These are phyloP conservation scores for Botrytis cinerea DNA, from an alignment of 2,329 filamentous ascomycete species.

Conservation along the genomic window DNA sequence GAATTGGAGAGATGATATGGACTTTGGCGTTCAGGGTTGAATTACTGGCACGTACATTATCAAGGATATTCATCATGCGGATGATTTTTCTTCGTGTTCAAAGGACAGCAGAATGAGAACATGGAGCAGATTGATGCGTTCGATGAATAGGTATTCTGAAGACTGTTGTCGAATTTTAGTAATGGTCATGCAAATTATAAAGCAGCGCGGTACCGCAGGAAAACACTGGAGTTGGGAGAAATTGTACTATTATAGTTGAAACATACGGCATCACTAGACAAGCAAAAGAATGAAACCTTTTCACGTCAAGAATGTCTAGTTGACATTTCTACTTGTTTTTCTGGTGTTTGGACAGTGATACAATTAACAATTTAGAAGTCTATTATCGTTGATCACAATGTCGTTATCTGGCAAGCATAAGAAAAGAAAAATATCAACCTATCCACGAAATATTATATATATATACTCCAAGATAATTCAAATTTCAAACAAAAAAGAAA, in stretches of 20 bases:
- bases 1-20: constrained; percentile 11
- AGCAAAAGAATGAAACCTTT: neutral
- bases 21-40: constrained; percentile 11
- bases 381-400: neutral
- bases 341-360: neutral
- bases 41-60: constrained; percentile 6
- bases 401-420: neutral
- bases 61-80: neutral
- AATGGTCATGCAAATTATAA: neutral
- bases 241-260: neutral
- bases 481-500: too few species aligned
- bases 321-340: neutral
- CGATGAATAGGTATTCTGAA: neutral
- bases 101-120: neutral
- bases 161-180: neutral
- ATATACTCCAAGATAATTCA: too few species aligned
- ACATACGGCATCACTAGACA: neutral
- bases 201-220: neutral
- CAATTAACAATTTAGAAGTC: neutral
- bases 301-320: neutral
- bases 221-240: constrained; percentile 15
- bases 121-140: neutral
- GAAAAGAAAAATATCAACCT: too few species aligned
- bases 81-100: neutral
- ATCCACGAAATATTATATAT: too few species aligned